Evolutionary conservation across 305 asterid species (phyloP).

Genomic region (Fraxinus paxiana): DNA sequence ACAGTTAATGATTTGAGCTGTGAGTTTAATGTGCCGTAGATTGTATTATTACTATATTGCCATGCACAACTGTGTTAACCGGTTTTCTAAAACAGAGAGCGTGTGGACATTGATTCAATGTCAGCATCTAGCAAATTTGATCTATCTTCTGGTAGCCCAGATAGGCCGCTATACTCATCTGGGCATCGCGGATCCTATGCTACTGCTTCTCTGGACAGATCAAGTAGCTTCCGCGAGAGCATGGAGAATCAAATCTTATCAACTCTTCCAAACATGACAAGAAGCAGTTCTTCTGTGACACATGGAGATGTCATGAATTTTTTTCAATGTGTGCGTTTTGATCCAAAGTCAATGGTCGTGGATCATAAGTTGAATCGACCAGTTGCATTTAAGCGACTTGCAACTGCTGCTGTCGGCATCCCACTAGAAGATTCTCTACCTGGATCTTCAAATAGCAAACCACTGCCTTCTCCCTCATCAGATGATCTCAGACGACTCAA

Average conservation of each 20-base stretch:
- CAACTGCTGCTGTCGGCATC: constrained; percentile 69
- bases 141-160: constrained; percentile 78
- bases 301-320: constrained; percentile 70
- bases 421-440: constrained; percentile 63
- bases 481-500: constrained; percentile 80
- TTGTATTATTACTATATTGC: constrained; percentile 48
- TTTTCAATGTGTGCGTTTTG: constrained; percentile 79
- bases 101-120: constrained; percentile 73
- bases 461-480: constrained; percentile 48
- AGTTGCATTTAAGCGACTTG: constrained; percentile 66
- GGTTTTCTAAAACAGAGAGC: constrained; percentile 50
- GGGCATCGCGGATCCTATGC: constrained; percentile 70
- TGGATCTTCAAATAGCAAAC: constrained; percentile 54
- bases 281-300: constrained; percentile 60
- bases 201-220: constrained; percentile 68
- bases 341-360: constrained; percentile 75
- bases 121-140: constrained; percentile 85
- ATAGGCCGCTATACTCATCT: constrained; percentile 67
- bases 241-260: constrained; percentile 70
- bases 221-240: constrained; percentile 66
- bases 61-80: constrained; percentile 70
- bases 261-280: constrained; percentile 70
- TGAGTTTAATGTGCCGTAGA: constrained; percentile 45
- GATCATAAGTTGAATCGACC: constrained; percentile 75
- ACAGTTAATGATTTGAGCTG: constrained; percentile 34